Base-by-base conservation (phyloP, 2,329 filamentous ascomycete genomes). In the Colletotrichum sp. region DNA sequence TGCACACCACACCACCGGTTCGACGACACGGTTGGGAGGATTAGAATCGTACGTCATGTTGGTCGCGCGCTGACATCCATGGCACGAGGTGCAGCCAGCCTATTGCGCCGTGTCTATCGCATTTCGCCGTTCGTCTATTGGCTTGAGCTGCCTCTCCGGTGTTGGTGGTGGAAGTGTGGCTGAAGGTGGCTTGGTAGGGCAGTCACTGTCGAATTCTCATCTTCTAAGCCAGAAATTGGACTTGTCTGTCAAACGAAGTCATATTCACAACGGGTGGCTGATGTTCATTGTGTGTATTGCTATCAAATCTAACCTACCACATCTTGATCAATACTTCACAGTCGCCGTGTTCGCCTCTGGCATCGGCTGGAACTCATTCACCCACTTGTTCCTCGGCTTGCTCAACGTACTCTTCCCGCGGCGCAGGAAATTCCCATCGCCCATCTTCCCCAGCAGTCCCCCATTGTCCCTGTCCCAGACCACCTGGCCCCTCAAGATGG, bases 391-490 rank as follows among this genome's bases (percentile, higher is more conserved):
- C 76, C 80, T 77, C 21, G 80, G 74, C 64, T 74, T 62, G 34
- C 72, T 70, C 63, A 80, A 36, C 4, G 73, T 75, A 36, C 80
- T 79, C 62, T 71, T 44, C 21, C 84, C 86, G 34, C 89, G 81
- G 77, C 86, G 85, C 73, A 90, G 68, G 71, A 91, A 92, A 77
- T 84, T 80, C 0, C 90, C 90, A 78, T 86, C 86, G 2, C 87
- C 87, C 77, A 86, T 89, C 73, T 83, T 79, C 2, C 88, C 89
- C 12, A 90, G 78, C 52, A 90, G 62, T 1, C 90, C 90, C 2
- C 85, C 89, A n/a, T 85, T 83, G 16, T 90, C 89, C 49, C 86
- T 85, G 77, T 90, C 89, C 90, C 89, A 93, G 2, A 92, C 88
- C 0, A 93, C 86, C 76, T 89, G 82, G 0, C 92, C 92, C 71